Evolutionary conservation across 768 basidiomycete species (phyloP), one percentile per base, ranked within the genome.

Genomic region (Sporobolomyces roseus): DNA sequence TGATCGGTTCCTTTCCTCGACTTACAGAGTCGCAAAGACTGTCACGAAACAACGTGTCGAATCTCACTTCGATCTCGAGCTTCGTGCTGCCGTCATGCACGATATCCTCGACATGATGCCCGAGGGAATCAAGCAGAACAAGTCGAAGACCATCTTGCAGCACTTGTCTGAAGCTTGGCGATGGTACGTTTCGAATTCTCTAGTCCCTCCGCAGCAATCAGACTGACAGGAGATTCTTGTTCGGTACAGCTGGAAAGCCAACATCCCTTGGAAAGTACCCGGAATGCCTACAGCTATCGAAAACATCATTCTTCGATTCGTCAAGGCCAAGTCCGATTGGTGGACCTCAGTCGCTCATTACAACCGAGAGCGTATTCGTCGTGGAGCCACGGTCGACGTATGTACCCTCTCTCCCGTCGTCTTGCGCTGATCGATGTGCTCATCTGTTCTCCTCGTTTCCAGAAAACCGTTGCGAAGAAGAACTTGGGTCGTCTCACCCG

Each of bases 71-170:
- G 96, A 99, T 79, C 83, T 99, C 41, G 96, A 99, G 78, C 82
- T 99, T 50, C 88, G 96, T 61, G 96, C 96, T 0, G 93, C 96
- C 53, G 94, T 99, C 75, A 98, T 99, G 96, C 94, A 97, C 81
- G 94, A 99, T 79, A 98, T 99, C 74, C 83, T 99, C 74, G 94
- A 98, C 82, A 97, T 98, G 94, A 97, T 98, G 94, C 96, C 96
- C 10, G 96, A 98, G 79, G 92, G 90, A 3, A 93, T 98, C 82
- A 93, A 93, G 80, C 92, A 93, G 80, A 99, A 98, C 81, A 98
- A 99, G 82, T 87, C 93, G n/a, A 99, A 99, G 83, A 98, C 96
- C 16, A 98, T 99, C 73, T 77, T 99, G 77, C 96, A 99, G 78
- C 96, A 98, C 78, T 81, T 98, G 74, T 96, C 93, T 4, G 96